These are phyloP conservation scores for Gymnopus androsaceus DNA, from an alignment of 1,284 basidiomycete genomes.

Conservation along the genomic window DNA sequence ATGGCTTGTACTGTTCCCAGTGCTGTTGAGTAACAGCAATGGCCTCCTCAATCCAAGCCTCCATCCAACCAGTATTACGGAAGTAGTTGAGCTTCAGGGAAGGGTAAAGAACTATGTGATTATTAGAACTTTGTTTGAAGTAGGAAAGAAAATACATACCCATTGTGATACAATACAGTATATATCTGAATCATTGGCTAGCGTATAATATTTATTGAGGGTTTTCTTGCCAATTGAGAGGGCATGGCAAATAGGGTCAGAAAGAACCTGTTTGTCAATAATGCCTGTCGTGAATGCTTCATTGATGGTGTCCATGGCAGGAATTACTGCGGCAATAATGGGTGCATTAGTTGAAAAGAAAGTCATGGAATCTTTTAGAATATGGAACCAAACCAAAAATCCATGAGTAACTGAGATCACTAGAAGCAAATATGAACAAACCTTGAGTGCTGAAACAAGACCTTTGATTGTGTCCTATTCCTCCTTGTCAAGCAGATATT, in stretches of 20 bases:
- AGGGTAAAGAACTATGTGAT: slow-evolving; percentile 20
- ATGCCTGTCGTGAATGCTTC: not conserved
- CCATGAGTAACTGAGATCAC: not conserved
- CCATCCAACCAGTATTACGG: not conserved
- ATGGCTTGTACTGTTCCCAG: too few species aligned
- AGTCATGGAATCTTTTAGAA: slow-evolving; percentile 25
- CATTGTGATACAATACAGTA: slow-evolving; percentile 27
- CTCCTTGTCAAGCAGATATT: slow-evolving; percentile 17
- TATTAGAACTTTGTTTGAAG: slow-evolving; percentile 16
- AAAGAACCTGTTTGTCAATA: not conserved
- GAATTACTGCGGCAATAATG: slow-evolving; percentile 30
- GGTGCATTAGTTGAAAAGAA: slow-evolving; percentile 24
- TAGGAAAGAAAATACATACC: slow-evolving; percentile 15
- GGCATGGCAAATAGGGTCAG: slow-evolving; percentile 22
- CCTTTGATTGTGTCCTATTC: slow-evolving; percentile 22
- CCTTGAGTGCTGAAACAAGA: slow-evolving; percentile 16
- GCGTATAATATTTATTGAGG: slow-evolving; percentile 29
- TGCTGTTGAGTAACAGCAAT: too few species aligned
- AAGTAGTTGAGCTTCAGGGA: slow-evolving; percentile 16
- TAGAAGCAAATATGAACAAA: slow-evolving; percentile 3
- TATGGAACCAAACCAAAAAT: slow-evolving; percentile 10
- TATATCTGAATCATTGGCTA: slow-evolving; percentile 27
- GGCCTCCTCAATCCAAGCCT: too few species aligned
- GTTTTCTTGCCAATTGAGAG: slow-evolving; percentile 24
- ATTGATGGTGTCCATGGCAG: slow-evolving; percentile 30